Percentiles rank a stretch among this genome's conserved stretches.
Conservation (phyloP, 179 eudicot species). For the Silene noctiflora region DNA sequence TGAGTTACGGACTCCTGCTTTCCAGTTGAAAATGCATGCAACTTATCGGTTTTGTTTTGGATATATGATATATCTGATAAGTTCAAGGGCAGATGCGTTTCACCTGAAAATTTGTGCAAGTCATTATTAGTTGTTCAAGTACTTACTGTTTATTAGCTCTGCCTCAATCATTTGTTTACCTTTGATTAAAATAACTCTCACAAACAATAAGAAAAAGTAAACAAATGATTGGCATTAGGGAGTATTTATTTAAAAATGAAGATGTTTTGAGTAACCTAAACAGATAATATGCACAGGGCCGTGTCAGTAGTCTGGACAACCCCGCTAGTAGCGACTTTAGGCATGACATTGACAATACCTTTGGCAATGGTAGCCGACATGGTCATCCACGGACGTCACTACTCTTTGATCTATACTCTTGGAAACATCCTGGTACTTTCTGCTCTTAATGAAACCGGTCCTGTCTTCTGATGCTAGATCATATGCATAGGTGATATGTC, state of each 20-base stretch:
- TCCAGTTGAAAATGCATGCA: not conserved
- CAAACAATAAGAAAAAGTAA: too few relatives aligned
- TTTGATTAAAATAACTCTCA: too few relatives aligned
- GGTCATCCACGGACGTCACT: constrained; percentile 51
- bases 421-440: constrained; percentile 48
- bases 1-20: not conserved
- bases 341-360: constrained; percentile 63
- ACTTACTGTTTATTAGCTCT: too few relatives aligned
- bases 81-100: not conserved
- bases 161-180: too few relatives aligned
- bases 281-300: constrained; percentile 39
- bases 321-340: constrained; percentile 54
- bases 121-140: not conserved
- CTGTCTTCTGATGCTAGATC: not conserved
- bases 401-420: constrained; percentile 48
- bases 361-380: constrained; percentile 65
- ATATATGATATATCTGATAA: constrained; percentile 63
- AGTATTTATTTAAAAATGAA: not conserved
- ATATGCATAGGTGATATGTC: not conserved
- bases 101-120: not conserved
- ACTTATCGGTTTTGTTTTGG: constrained; percentile 41
- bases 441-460: not conserved
- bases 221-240: too few relatives aligned
- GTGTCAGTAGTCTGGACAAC: constrained; percentile 64
- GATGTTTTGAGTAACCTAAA: not conserved